Base-by-base conservation (phyloP, 345 rosid genomes). In the Rhodamnia argentea region DNA sequence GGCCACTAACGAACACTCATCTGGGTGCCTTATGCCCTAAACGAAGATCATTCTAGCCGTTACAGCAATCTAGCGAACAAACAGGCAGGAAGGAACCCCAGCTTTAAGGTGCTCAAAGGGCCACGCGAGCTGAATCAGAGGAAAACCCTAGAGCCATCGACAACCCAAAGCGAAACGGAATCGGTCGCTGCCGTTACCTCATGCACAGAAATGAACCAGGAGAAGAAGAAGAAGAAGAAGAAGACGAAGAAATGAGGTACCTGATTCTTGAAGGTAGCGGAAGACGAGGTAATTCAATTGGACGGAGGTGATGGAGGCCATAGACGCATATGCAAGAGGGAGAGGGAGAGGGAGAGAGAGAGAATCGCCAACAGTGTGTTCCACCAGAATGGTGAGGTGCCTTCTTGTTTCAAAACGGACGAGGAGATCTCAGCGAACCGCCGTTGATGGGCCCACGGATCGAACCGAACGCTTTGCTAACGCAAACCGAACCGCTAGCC, bases 261-360 rank as follows among this genome's bases (percentile, higher is more conserved):
- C 99, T 85, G 99, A 97, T 84, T 97, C 99, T 82, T 94, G 98
- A 91, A 97, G 96, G 88, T 96, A 97, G 37, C 99, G 98, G 88
- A 96, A 97, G 84, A 96, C 93, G 83, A 97, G 96, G 89, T 89
- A 96, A 91, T 97, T 97, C 92, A 97, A 86, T 83, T 97, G 98
- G 74, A 91, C 93, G 83, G 99, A 96, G 84, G 95, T 94, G 52
- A 97, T 91, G 40, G 96, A 85, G 40, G 96, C 81, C 98, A 97
- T 8, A 10, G 52, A 27, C 26, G 59, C 64, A 83, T 56, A 50
- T 26, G 54, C 64, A 83, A 52, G 70, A 82, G 54, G 29, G 82
- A 44, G 78, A 15, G 50, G 5, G 59, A 10, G 62, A 18, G 26
- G 1, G 24, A 5, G 59, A 29, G 78, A 18, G 58, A 22, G 57